phyloP scores from a whole-genome alignment of 352 stramenopile genomes.

The Lagenidium sp. region DNA sequence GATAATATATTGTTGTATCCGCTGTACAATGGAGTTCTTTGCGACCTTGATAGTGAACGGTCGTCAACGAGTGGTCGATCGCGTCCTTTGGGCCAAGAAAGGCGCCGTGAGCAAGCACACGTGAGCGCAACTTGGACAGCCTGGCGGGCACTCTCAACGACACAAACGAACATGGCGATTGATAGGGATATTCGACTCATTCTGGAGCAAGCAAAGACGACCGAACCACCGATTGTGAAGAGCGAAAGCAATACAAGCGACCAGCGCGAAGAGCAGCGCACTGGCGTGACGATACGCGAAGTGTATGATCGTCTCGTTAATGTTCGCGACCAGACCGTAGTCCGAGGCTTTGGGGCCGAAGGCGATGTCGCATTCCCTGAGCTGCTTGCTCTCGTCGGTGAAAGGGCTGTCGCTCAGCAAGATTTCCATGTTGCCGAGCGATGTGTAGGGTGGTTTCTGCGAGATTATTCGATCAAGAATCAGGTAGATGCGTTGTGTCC shows the following conservation, averaged over 20 bases:
- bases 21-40: too few species aligned
- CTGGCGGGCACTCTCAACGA: neutral
- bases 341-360: slow-evolving; percentile 15
- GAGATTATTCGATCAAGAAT: slow-evolving; percentile 49
- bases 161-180: slow-evolving; percentile 24
- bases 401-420: slow-evolving; percentile 49
- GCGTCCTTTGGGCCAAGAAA: slow-evolving; percentile 14
- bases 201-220: slow-evolving; percentile 37
- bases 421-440: slow-evolving; percentile 52
- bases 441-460: slow-evolving; percentile 65
- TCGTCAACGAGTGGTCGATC: too few species aligned
- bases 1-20: slow-evolving; percentile 82
- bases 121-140: too few species aligned
- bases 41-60: too few species aligned
- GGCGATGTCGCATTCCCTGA: slow-evolving; percentile 43
- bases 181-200: slow-evolving; percentile 43
- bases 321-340: slow-evolving; percentile 27
- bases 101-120: too few species aligned
- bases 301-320: slow-evolving; percentile 6
- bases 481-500: slow-evolving; percentile 31
- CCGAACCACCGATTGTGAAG: too few species aligned
- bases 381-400: slow-evolving; percentile 66
- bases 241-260: too few species aligned
- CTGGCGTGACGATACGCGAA: too few species aligned
- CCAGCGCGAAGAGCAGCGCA: too few species aligned